Evolutionary conservation across 2,329 filamentous ascomycete genomes (phyloP).

Genomic region (Paraconiothyrium sp.): DNA sequence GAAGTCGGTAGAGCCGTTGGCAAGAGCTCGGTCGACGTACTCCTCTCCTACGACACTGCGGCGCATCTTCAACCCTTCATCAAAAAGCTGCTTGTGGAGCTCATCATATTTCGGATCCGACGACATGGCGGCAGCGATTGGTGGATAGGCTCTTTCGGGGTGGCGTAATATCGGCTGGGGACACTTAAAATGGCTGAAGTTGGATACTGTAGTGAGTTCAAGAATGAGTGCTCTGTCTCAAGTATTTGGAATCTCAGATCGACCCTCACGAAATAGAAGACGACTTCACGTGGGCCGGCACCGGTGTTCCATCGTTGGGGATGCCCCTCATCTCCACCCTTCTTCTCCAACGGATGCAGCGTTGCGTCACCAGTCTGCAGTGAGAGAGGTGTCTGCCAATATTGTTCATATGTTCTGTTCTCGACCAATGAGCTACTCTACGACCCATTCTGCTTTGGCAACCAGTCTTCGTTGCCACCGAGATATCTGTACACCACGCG

Average conservation of each 20-base stretch:
- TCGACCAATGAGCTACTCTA: conserved; percentile 17
- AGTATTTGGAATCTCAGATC: conserved; percentile 15
- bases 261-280: neutral
- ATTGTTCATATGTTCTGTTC: too few relatives aligned
- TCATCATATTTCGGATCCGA: conserved; percentile 53
- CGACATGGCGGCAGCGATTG: conserved; percentile 45
- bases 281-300: conserved; percentile 26
- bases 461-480: conserved; percentile 64
- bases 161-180: neutral
- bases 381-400: neutral
- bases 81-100: conserved; percentile 66
- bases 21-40: conserved; percentile 67
- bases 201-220: neutral
- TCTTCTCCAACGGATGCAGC: conserved; percentile 33
- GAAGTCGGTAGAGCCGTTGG: conserved; percentile 67
- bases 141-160: conserved; percentile 16
- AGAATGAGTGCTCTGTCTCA: conserved; percentile 4
- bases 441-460: conserved; percentile 24
- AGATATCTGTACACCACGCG: conserved; percentile 67
- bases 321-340: conserved; percentile 27
- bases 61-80: conserved; percentile 68
- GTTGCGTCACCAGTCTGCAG: conserved; percentile 5
- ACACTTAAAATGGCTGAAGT: neutral
- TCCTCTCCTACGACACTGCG: conserved; percentile 68
- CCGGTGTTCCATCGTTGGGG: conserved; percentile 24